Conservation (phyloP, 805 yeast species). For the Sungouiozyma intestinalis region DNA sequence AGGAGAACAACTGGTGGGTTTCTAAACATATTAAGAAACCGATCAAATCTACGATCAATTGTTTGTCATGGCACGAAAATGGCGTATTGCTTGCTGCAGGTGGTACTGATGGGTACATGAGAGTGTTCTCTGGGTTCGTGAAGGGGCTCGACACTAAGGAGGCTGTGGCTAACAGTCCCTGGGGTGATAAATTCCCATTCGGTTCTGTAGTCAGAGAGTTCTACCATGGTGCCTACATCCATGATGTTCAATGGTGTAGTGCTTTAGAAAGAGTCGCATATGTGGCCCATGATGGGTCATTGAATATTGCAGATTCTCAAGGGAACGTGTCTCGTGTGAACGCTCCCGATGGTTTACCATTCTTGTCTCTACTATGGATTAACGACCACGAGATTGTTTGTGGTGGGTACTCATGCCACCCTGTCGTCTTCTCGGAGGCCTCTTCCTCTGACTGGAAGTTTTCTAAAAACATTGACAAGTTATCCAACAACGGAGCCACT, state of each 20-base stretch:
- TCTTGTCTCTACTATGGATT: constrained; percentile 62
- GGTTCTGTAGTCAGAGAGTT: constrained; percentile 47
- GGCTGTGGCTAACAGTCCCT: constrained; percentile 44
- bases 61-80: constrained; percentile 89
- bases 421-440: constrained; percentile 72
- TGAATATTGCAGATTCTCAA: constrained; percentile 59
- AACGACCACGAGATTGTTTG: constrained; percentile 60
- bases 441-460: constrained; percentile 47
- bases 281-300: constrained; percentile 79
- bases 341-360: constrained; percentile 51
- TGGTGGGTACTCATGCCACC: constrained; percentile 90
- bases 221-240: constrained; percentile 79
- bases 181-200: constrained; percentile 96
- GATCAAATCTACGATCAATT: constrained; percentile 74
- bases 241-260: constrained; percentile 79
- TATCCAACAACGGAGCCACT: too few relatives aligned
- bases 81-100: constrained; percentile 81
- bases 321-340: constrained; percentile 16
- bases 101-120: constrained; percentile 84
- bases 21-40: constrained; percentile 95
- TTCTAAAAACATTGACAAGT: constrained; percentile 49
- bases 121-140: constrained; percentile 81
- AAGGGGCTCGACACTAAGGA: constrained; percentile 75
- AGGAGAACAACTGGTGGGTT: constrained; percentile 98
- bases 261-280: constrained; percentile 68